Evolutionary conservation across 2,329 filamentous ascomycete genomes (phyloP).

Genomic region (Microcyclospora tardicrescens): DNA sequence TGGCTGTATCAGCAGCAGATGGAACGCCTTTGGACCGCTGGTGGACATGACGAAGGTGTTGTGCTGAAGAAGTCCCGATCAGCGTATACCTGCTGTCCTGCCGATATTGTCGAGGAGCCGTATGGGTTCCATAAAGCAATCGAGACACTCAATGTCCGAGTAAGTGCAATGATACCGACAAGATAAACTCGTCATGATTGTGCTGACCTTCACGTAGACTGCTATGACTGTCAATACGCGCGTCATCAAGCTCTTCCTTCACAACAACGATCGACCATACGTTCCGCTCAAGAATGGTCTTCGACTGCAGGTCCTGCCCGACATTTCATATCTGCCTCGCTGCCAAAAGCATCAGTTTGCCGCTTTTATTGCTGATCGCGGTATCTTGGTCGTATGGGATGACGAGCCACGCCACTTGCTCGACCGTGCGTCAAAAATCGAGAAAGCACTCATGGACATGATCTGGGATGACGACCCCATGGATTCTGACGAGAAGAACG

Average conservation of each 20-base stretch:
- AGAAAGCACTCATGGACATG: conserved; percentile 42
- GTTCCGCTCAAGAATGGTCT: conserved; percentile 47
- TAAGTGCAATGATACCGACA: conserved; percentile 22
- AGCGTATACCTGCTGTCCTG: conserved; percentile 40
- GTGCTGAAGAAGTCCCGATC: conserved; percentile 40
- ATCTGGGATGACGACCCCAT: conserved; percentile 41
- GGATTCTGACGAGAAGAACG: conserved; percentile 30
- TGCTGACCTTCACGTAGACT: conserved; percentile 31
- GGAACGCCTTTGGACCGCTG: conserved; percentile 40
- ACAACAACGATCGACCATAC: conserved; percentile 37
- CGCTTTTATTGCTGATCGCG: conserved; percentile 48
- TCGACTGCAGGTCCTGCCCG: conserved; percentile 48
- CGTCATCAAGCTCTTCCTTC: conserved; percentile 49
- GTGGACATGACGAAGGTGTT: conserved; percentile 39
- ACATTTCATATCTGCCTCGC: conserved; percentile 42
- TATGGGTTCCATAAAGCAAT: conserved; percentile 40
- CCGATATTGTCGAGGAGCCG: conserved; percentile 32
- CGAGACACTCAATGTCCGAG: conserved; percentile 40
- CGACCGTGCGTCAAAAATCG: conserved; percentile 38
- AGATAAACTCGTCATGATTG: no score
- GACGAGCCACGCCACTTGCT: conserved; percentile 47
- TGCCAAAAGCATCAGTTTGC: conserved; percentile 54
- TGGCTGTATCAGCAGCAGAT: conserved; percentile 51
- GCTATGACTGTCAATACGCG: conserved; percentile 56
- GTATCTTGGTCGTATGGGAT: conserved; percentile 50